Percentiles rank a stretch among this genome's conserved stretches.
phyloP scores from a whole-genome alignment of 2,329 filamentous ascomycete genomes.

The Malbranchea cinnamomea region DNA sequence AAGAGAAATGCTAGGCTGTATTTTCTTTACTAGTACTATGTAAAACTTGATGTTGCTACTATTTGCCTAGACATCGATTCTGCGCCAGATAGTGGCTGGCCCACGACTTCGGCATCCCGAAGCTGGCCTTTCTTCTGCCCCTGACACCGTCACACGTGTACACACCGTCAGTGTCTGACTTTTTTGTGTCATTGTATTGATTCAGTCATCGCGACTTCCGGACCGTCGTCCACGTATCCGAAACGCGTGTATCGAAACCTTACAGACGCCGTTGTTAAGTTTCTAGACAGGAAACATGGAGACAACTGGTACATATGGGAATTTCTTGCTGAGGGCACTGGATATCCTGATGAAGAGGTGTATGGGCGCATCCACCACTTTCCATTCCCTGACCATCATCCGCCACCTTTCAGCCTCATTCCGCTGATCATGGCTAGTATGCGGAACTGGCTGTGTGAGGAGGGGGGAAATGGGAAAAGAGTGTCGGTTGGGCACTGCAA shows the following conservation, averaged over 20 bases:
- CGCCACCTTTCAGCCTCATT: constrained; percentile 78
- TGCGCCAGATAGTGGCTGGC: constrained; percentile 83
- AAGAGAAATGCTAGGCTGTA: too few species aligned
- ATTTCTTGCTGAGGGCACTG: constrained; percentile 90
- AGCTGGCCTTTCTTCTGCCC: constrained; percentile 66
- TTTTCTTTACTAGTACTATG: too few species aligned
- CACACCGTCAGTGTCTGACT: too few species aligned
- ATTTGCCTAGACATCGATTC: constrained; percentile 47
- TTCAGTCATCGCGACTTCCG: constrained; percentile 56
- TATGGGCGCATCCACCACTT: constrained; percentile 78
- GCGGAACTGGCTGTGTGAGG: constrained; percentile 61
- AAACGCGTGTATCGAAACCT: constrained; percentile 90
- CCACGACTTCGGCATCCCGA: constrained; percentile 73
- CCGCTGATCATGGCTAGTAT: constrained; percentile 84
- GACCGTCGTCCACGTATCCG: constrained; percentile 77
- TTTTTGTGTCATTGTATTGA: too few species aligned
- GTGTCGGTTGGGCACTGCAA: constrained; percentile 94
- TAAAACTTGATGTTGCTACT: too few species aligned
- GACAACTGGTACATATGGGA: constrained; percentile 92
- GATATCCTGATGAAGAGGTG: constrained; percentile 82
- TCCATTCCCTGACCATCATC: constrained; percentile 94
- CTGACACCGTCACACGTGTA: too few species aligned
- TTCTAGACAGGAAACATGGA: constrained; percentile 73
- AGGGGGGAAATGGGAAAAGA: constrained; percentile 33
- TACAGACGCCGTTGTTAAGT: constrained; percentile 70